phyloP scores from a whole-genome alignment of 352 stramenopile genomes.

The Albugo laibachii region DNA sequence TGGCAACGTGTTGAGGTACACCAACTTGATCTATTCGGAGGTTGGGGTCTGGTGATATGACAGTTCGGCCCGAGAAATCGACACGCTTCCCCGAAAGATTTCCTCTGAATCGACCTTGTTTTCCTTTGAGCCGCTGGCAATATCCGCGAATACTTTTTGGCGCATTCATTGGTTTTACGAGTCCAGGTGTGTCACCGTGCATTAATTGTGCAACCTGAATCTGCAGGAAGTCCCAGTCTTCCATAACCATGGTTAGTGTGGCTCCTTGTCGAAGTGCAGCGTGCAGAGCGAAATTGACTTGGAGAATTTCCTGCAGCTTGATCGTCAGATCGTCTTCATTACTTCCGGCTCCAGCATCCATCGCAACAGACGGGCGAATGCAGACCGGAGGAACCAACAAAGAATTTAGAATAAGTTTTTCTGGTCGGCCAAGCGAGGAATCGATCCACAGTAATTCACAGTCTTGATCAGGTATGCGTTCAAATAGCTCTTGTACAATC shows the following conservation, averaged over 20 bases:
- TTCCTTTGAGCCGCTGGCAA: constrained; percentile 96
- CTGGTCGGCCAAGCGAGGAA: constrained; percentile 82
- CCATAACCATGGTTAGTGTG: constrained; percentile 96
- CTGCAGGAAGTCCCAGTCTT: constrained; percentile 99
- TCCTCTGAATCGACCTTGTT: constrained; percentile 95
- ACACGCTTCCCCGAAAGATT: constrained; percentile 98
- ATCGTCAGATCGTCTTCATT: constrained; percentile 99
- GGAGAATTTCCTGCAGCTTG: constrained; percentile 98
- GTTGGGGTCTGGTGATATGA: constrained; percentile 99
- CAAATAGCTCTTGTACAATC: constrained; percentile 88
- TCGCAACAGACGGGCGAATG: constrained; percentile 96
- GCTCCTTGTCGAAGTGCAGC: constrained; percentile 88
- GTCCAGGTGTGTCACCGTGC: constrained; percentile 95
- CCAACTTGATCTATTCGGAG: constrained; percentile 88
- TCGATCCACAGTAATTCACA: constrained; percentile 96
- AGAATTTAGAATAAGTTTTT: constrained; percentile 95
- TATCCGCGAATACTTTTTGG: constrained; percentile 92
- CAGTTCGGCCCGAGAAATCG: constrained; percentile 97
- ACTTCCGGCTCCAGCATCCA: constrained; percentile 88
- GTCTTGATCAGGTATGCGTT: constrained; percentile 93
- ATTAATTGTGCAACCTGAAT: constrained; percentile 95
- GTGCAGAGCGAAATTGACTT: constrained; percentile 94
- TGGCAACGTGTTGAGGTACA: constrained; percentile 90
- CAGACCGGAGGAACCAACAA: constrained; percentile 97
- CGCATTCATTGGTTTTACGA: constrained; percentile 86